Evolutionary conservation across 1,284 basidiomycete species (phyloP).

Genomic region (Sporisorium reilianum): DNA sequence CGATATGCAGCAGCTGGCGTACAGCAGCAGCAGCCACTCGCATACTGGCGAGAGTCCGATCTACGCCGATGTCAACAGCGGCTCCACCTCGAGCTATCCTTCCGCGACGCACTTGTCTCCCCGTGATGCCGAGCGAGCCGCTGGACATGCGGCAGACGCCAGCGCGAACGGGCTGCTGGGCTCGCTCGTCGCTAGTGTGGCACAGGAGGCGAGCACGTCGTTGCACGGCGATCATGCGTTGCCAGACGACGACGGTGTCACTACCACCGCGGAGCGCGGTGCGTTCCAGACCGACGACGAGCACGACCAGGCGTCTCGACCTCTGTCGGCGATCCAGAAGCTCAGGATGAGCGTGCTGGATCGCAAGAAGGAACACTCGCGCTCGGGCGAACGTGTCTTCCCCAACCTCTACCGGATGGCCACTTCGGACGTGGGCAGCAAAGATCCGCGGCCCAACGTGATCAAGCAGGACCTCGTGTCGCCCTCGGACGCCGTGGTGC

Average conservation of each 20-base stretch:
- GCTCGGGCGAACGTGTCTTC: conserved; percentile 22
- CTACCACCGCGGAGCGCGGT: conserved; percentile 7
- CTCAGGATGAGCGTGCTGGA: conserved; percentile 39
- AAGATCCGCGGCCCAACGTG: conserved; percentile 38
- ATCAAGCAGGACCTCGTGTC: conserved; percentile 43
- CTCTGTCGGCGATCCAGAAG: conserved; percentile 35
- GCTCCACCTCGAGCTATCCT: conserved; percentile 18
- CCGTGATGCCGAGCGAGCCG: conserved; percentile 11
- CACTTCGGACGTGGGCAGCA: conserved; percentile 33
- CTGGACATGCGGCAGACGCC: neutral
- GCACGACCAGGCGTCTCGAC: conserved; percentile 28
- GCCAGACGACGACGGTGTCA: conserved; percentile 11
- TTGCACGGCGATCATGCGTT: conserved; percentile 7
- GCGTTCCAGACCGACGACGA: conserved; percentile 35
- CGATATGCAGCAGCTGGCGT: neutral
- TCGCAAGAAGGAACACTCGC: conserved; percentile 31
- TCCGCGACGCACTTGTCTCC: conserved; percentile 23
- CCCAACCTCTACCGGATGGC: conserved; percentile 39
- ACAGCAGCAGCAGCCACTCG: conserved; percentile 3
- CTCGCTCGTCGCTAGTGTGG: conserved; percentile 1
- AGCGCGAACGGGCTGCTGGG: conserved; percentile 7
- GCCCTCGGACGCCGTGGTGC: conserved; percentile 29
- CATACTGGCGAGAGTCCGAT: conserved; percentile 15
- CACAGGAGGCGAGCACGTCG: neutral
- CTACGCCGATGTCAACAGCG: conserved; percentile 19